Evolutionary conservation across 164 flowering plant species (phyloP).

Genomic region (Protea cynaroides): DNA sequence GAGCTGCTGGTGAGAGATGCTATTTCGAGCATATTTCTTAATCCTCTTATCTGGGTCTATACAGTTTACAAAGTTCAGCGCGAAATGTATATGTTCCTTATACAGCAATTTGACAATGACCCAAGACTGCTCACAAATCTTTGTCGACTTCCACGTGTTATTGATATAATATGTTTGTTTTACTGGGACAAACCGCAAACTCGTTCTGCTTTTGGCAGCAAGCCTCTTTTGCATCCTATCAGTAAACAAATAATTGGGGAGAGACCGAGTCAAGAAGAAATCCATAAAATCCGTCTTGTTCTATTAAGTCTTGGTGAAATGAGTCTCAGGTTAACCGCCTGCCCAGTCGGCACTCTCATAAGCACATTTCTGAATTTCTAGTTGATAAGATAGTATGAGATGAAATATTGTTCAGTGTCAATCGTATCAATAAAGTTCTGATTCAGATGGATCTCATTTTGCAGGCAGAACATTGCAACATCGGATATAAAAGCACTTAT

Average conservation of each 20-base stretch:
- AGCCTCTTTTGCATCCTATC: conserved; percentile 53
- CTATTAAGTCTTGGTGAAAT: conserved; percentile 95
- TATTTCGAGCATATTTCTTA: conserved; percentile 71
- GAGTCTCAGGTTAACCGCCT: conserved; percentile 72
- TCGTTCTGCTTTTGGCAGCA: conserved; percentile 47
- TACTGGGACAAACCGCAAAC: conserved; percentile 66
- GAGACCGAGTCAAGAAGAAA: conserved; percentile 75
- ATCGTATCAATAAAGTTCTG: not conserved
- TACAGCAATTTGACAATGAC: conserved; percentile 88
- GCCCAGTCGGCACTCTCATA: too few species aligned
- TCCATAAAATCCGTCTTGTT: conserved; percentile 90
- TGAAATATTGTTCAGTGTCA: not conserved
- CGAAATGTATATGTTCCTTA: conserved; percentile 88
- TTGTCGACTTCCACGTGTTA: conserved; percentile 74
- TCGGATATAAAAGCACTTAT: conserved; percentile 78
- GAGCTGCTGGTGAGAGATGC: conserved; percentile 81
- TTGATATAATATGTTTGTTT: conserved; percentile 72
- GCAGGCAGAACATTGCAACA: conserved; percentile 73
- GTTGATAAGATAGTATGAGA: not conserved
- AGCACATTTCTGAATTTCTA: not conserved
- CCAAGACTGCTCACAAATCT: conserved; percentile 61
- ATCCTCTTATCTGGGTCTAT: conserved; percentile 83
- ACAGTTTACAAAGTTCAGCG: conserved; percentile 80
- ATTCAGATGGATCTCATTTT: conserved; percentile 7
- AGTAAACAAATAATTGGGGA: conserved; percentile 55